Evolutionary conservation across 345 rosid species (phyloP).

Genomic region (Isatis tinctoria): DNA sequence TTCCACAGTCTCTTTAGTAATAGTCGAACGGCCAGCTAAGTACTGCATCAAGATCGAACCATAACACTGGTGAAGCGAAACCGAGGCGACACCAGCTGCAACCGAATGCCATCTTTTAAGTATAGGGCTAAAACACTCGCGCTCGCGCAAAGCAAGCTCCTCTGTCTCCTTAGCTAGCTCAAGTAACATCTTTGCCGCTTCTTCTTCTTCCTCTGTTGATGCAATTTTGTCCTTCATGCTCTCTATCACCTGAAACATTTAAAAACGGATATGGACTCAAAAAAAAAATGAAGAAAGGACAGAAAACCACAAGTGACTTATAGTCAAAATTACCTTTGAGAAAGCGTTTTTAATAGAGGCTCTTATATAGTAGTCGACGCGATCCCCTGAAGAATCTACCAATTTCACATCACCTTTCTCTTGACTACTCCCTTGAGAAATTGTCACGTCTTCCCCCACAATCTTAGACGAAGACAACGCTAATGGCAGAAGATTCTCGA

Average conservation of each 20-base stretch:
- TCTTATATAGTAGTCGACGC: constrained; percentile 65
- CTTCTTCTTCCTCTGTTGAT: constrained; percentile 43
- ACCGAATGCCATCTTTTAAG: constrained; percentile 62
- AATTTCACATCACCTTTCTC: constrained; percentile 41
- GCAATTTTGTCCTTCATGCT: constrained; percentile 32
- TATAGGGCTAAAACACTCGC: constrained; percentile 64
- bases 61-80: constrained; percentile 66
- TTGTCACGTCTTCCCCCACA: constrained; percentile 55
- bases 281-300: neutral
- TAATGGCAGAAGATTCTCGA: constrained; percentile 64
- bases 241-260: constrained; percentile 17
- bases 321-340: constrained; percentile 38
- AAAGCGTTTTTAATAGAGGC: constrained; percentile 62
- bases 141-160: constrained; percentile 66
- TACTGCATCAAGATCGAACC: constrained; percentile 66
- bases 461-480: constrained; percentile 60
- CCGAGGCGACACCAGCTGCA: constrained; percentile 65
- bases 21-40: constrained; percentile 40
- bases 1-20: constrained; percentile 48
- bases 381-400: constrained; percentile 50
- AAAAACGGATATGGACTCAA: neutral
- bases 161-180: constrained; percentile 66
- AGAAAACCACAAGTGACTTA: neutral
- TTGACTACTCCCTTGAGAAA: constrained; percentile 33
- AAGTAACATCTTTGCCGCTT: constrained; percentile 50